Evolutionary conservation across 176 grass and related monocot species (phyloP).

Genomic region (Zea luxurians): DNA sequence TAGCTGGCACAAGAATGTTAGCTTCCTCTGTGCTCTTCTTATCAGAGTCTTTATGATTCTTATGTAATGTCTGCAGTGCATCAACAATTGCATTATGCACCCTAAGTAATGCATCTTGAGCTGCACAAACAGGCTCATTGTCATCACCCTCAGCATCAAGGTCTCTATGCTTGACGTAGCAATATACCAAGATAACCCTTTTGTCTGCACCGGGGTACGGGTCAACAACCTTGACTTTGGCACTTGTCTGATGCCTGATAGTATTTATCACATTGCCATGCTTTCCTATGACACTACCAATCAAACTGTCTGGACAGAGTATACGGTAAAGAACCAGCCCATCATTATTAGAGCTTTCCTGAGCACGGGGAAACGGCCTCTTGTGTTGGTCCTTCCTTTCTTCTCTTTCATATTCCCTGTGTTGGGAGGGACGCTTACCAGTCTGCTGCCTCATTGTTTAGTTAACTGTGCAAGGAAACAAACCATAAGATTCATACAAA

Average conservation of each 20-base stretch:
- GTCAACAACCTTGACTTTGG: constrained; percentile 20
- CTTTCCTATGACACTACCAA: constrained; percentile 96
- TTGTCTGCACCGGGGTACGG: too few relatives aligned
- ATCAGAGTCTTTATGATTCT: constrained; percentile 48
- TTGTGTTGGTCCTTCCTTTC: constrained; percentile 2
- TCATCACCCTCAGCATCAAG: constrained; percentile 53
- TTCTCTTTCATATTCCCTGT: constrained; percentile 60
- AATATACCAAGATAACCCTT: constrained; percentile 49
- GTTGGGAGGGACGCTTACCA: constrained; percentile 64
- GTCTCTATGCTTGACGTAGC: constrained; percentile 60
- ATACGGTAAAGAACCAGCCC: constrained; percentile 82
- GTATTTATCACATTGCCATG: constrained; percentile 90
- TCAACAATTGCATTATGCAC: constrained; percentile 87
- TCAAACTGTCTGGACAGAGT: constrained; percentile 71
- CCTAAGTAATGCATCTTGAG: constrained; percentile 82
- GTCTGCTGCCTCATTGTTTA: constrained; percentile 62
- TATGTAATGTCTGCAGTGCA: constrained; percentile 30
- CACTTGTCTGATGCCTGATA: constrained; percentile 70
- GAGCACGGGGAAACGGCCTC: constrained; percentile 45
- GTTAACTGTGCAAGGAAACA: constrained; percentile 35
- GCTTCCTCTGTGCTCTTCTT: constrained; percentile 54
- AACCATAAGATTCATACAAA: neutral
- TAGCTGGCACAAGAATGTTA: constrained; percentile 28
- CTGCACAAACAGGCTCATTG: constrained; percentile 61
- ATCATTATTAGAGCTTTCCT: constrained; percentile 55